These are phyloP conservation scores for Dendrocalamus sinicus DNA, from an alignment of 176 grass and related monocot genomes.

Conservation along the genomic window DNA sequence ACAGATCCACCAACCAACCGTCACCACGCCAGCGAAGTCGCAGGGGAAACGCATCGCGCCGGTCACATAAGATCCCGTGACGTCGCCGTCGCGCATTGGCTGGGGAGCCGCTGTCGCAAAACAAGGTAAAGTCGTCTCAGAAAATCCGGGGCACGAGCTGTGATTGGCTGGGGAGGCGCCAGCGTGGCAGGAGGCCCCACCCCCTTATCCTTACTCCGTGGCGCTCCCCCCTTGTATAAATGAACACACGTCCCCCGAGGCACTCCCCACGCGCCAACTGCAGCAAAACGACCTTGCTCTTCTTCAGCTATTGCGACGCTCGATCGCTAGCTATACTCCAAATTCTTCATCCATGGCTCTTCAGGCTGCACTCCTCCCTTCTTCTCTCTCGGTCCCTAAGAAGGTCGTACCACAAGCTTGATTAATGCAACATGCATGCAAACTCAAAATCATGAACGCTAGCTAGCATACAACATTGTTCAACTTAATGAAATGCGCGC, in stretches of 20 bases:
- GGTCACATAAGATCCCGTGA: neutral
- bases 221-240: conserved; percentile 66
- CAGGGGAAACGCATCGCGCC: accelerated
- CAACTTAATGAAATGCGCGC: too few relatives aligned
- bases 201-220: conserved; percentile 49
- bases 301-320: neutral
- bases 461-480: neutral
- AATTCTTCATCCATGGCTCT: conserved; percentile 57
- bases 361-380: conserved; percentile 69
- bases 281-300: neutral
- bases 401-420: conserved; percentile 45
- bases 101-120: neutral
- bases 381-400: conserved; percentile 66
- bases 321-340: neutral
- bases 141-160: conserved; percentile 61
- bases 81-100: conserved; percentile 14
- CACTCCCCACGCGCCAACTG: conserved; percentile 22
- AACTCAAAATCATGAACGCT: neutral
- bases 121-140: conserved; percentile 37
- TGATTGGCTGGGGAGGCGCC: conserved; percentile 59
- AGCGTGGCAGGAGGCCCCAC: conserved; percentile 22
- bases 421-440: neutral
- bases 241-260: conserved; percentile 5
- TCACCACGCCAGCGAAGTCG: neutral
- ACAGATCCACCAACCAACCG: conserved; percentile 36